phyloP scores from a whole-genome alignment of 441 rosid species.

The Metrosideros polymorpha region DNA sequence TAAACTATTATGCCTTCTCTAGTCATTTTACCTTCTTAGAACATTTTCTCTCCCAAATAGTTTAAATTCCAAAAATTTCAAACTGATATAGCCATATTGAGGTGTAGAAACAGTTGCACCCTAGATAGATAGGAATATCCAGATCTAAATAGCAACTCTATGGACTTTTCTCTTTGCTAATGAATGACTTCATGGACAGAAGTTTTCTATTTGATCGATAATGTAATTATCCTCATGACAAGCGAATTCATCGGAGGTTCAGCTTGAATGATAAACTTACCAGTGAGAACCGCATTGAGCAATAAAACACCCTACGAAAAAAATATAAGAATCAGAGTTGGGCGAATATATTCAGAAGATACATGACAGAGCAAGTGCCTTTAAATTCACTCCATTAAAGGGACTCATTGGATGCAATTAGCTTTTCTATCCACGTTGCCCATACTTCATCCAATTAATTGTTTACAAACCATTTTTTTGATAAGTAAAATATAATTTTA shows the following conservation, averaged over 20 bases:
- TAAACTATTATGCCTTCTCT: not conserved
- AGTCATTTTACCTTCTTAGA: not conserved
- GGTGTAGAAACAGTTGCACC: not conserved
- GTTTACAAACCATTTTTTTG: not conserved
- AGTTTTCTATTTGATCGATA: not conserved
- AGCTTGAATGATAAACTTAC: constrained; percentile 22
- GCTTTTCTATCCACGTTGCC: not conserved
- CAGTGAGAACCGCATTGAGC: constrained; percentile 90
- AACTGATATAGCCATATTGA: not conserved
- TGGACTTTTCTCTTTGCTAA: not conserved
- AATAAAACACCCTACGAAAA: constrained; percentile 67
- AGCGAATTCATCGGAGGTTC: not conserved
- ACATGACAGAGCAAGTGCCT: not conserved
- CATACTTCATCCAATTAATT: not conserved
- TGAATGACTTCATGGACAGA: not conserved
- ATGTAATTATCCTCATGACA: not conserved
- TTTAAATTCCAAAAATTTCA: not conserved
- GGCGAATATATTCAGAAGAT: not conserved
- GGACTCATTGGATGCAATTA: not conserved
- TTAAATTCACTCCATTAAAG: not conserved
- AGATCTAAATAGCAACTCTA: not conserved
- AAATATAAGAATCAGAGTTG: not conserved
- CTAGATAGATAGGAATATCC: not conserved
- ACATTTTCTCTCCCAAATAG: not conserved
- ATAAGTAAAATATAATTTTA: not conserved